Percentiles rank a stretch among this genome's conserved stretches.
Conservation (phyloP, 306 rosid genomes). For the Parietaria judaica region DNA sequence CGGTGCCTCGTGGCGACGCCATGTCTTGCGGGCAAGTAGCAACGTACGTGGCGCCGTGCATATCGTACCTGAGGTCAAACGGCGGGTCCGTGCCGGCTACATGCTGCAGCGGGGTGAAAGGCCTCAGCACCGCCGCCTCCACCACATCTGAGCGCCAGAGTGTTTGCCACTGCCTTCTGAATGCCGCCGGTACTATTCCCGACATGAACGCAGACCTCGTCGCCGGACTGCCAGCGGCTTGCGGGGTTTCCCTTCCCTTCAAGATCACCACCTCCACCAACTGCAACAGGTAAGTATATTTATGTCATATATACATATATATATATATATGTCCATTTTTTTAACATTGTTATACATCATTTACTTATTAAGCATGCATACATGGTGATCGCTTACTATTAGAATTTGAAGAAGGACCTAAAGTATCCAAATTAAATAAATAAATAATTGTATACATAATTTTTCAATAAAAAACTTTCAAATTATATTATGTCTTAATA, state of each 20-base stretch:
- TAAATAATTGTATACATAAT: too few species aligned
- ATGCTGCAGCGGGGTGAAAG: constrained; percentile 6
- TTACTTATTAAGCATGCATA: too few species aligned
- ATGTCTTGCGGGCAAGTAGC: constrained; percentile 12
- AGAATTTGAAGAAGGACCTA: too few species aligned
- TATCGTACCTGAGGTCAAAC: background rate
- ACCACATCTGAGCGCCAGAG: constrained; percentile 35
- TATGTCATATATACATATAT: too few species aligned
- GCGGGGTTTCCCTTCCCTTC: constrained; percentile 23
- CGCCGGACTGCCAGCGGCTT: constrained; percentile 30
- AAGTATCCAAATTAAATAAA: too few species aligned
- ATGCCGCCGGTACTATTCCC: background rate
- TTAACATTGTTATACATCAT: too few species aligned
- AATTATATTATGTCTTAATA: too few species aligned
- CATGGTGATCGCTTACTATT: too few species aligned
- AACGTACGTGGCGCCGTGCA: constrained; percentile 10
- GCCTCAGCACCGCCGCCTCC: constrained; percentile 26
- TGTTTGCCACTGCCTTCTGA: constrained; percentile 36
- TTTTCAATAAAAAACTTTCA: too few species aligned
- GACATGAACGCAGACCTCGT: constrained; percentile 11
- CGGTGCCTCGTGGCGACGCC: background rate
- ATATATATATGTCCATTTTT: too few species aligned
- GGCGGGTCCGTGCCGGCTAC: background rate
- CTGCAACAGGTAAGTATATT: constrained; percentile 13
- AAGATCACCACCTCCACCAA: constrained; percentile 25